A percentile compares a stretch with the other conserved stretches of the same genome.
These are phyloP conservation scores for Geotrichum restrictum DNA, from an alignment of 1,139 yeast species.

Conservation along the genomic window DNA sequence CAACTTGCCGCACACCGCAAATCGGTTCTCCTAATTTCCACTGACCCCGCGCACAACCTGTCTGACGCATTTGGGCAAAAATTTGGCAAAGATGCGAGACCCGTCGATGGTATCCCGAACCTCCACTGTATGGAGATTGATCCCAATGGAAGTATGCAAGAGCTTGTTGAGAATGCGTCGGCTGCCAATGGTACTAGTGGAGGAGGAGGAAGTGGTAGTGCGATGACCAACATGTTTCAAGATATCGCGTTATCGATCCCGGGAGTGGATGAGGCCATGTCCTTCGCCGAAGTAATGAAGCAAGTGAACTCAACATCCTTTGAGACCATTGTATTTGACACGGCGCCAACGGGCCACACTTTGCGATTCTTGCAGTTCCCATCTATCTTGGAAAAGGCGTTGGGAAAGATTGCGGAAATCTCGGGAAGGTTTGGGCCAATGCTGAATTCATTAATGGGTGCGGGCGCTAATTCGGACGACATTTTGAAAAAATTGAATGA, in stretches of 20 bases:
- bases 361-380: constrained; percentile 91
- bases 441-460: constrained; percentile 71
- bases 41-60: constrained; percentile 96
- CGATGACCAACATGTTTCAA: constrained; percentile 57
- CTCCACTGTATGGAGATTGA: constrained; percentile 97
- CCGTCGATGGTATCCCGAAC: constrained; percentile 82
- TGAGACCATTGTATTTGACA: constrained; percentile 89
- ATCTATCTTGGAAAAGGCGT: constrained; percentile 78
- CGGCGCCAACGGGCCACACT: constrained; percentile 98
- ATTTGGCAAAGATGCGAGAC: constrained; percentile 92
- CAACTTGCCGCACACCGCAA: constrained; percentile 79
- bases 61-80: constrained; percentile 98
- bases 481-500: constrained; percentile 77
- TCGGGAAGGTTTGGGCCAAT: constrained; percentile 88
- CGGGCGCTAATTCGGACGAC: constrained; percentile 62
- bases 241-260: constrained; percentile 95
- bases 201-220: constrained; percentile 21
- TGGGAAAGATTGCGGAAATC: constrained; percentile 80
- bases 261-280: constrained; percentile 95
- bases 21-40: constrained; percentile 82
- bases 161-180: constrained; percentile 67
- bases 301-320: constrained; percentile 85
- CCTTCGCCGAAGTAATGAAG: constrained; percentile 95
- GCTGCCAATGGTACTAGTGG: constrained; percentile 29
- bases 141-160: constrained; percentile 90